These are phyloP conservation scores for Manihot esculenta DNA, from an alignment of 441 rosid genomes.

Conservation along the genomic window DNA sequence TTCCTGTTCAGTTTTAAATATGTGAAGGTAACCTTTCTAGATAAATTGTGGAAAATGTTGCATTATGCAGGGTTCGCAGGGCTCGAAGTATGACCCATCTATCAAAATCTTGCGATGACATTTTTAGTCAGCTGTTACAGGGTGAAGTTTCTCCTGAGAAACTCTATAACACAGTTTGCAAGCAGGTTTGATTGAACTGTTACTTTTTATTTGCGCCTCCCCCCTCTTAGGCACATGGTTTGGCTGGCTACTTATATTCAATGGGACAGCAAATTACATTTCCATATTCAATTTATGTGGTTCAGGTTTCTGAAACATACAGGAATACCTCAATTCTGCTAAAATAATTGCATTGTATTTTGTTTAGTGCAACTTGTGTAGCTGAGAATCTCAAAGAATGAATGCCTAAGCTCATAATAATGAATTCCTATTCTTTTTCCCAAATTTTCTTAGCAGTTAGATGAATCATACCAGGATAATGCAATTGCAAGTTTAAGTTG, in stretches of 20 bases:
- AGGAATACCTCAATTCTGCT: conserved; percentile 1
- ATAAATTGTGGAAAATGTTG: conserved; percentile 9
- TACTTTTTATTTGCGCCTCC: not conserved
- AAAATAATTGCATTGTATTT: not conserved
- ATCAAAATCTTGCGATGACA: conserved; percentile 85
- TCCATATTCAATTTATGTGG: not conserved
- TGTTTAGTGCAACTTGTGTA: conserved; percentile 3
- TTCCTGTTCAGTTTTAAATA: not conserved
- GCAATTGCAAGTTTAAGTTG: not conserved
- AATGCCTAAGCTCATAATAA: not conserved
- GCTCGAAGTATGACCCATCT: conserved; percentile 48
- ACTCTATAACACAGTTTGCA: conserved; percentile 82
- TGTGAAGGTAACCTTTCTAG: not conserved
- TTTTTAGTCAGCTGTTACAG: conserved; percentile 73
- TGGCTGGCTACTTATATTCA: conserved; percentile 1
- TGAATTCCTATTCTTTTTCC: not conserved
- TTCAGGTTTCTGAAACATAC: conserved; percentile 5
- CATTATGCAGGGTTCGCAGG: conserved; percentile 68
- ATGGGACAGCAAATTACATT: not conserved
- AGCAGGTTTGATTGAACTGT: conserved; percentile 54
- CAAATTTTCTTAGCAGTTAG: not conserved
- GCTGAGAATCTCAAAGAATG: not conserved
- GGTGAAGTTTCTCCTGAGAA: conserved; percentile 71
- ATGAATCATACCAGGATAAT: conserved; percentile 3
- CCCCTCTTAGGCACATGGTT: not conserved